Evolutionary conservation across 768 basidiomycete species (phyloP).

Genomic region (Leccinum sublutescens): DNA sequence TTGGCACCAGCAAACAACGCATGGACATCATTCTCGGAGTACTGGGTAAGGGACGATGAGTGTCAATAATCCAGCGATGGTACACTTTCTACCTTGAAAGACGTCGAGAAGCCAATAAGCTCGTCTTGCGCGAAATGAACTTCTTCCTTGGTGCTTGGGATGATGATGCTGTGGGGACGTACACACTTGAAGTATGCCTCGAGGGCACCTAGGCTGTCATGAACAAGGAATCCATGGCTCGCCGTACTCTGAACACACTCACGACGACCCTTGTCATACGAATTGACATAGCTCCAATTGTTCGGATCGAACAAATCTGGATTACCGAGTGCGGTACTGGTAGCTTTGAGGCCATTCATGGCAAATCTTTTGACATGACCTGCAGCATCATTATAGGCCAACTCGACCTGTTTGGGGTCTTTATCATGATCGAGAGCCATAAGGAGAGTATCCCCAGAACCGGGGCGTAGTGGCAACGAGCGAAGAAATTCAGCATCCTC

Average conservation of each 20-base stretch:
- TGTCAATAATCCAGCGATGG: background rate
- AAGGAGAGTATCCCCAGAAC: constrained; percentile 77
- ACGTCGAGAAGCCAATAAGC: constrained; percentile 79
- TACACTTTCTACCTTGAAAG: constrained; percentile 64
- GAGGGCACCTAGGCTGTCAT: constrained; percentile 57
- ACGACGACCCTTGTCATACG: constrained; percentile 56
- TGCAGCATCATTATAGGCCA: constrained; percentile 83
- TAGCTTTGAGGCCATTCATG: constrained; percentile 77
- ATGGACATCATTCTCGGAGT: constrained; percentile 68
- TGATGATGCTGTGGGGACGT: constrained; percentile 51
- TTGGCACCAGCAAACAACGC: constrained; percentile 70
- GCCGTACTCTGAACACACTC: constrained; percentile 19
- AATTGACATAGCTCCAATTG: constrained; percentile 73
- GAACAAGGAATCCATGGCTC: background rate
- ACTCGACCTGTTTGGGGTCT: constrained; percentile 62
- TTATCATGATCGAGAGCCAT: constrained; percentile 89
- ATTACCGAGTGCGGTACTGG: constrained; percentile 68
- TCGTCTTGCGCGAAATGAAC: constrained; percentile 68
- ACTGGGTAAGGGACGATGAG: constrained; percentile 45
- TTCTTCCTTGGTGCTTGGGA: constrained; percentile 44
- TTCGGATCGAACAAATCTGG: constrained; percentile 58
- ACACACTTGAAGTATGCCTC: constrained; percentile 81
- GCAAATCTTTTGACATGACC: constrained; percentile 76
- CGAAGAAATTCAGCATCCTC: constrained; percentile 73
- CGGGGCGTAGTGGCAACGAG: constrained; percentile 72